Percentiles rank a stretch among this genome's conserved stretches.
These are phyloP conservation scores for Aureobasidium uvarum DNA, from an alignment of 2,329 filamentous ascomycete species.

Conservation along the genomic window DNA sequence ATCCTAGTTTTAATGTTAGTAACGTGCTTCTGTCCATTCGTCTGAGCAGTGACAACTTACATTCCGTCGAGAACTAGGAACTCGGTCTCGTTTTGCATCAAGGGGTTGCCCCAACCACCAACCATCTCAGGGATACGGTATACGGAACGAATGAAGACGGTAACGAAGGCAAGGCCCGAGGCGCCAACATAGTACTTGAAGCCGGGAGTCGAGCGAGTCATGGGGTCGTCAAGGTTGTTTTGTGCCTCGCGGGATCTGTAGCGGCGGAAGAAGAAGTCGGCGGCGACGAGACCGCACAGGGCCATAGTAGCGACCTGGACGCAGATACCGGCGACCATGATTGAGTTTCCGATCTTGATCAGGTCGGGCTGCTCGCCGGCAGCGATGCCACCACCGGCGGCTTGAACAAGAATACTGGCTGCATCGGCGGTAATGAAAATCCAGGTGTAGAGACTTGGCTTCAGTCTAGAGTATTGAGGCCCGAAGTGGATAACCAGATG, in stretches of 20 bases:
- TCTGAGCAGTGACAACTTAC: constrained; percentile 38
- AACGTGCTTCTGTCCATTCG: neutral
- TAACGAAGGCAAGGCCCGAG: constrained; percentile 58
- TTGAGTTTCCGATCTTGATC: constrained; percentile 43
- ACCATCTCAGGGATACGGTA: constrained; percentile 51
- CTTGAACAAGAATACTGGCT: constrained; percentile 47
- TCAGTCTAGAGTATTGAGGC: constrained; percentile 43
- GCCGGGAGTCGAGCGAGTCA: constrained; percentile 23
- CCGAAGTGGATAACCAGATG: constrained; percentile 49
- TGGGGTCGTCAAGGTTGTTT: neutral
- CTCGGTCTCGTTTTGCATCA: constrained; percentile 50
- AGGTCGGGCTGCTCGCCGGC: constrained; percentile 36
- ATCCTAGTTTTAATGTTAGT: constrained; percentile 39
- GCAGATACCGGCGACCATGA: constrained; percentile 49
- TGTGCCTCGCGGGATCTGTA: constrained; percentile 7
- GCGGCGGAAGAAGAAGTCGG: constrained; percentile 41
- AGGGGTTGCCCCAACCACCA: constrained; percentile 49
- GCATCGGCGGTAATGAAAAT: constrained; percentile 54
- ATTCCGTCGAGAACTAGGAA: constrained; percentile 51
- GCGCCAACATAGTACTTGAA: constrained; percentile 59
- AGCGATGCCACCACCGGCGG: constrained; percentile 46
- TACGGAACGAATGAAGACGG: constrained; percentile 63
- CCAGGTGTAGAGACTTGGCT: constrained; percentile 48
- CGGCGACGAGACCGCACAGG: constrained; percentile 43
- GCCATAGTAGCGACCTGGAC: constrained; percentile 48